Evolutionary conservation across 2,329 filamentous ascomycete species (phyloP), one percentile per base, ranked within the genome.

Genomic region (Zymoseptoria tritici): DNA sequence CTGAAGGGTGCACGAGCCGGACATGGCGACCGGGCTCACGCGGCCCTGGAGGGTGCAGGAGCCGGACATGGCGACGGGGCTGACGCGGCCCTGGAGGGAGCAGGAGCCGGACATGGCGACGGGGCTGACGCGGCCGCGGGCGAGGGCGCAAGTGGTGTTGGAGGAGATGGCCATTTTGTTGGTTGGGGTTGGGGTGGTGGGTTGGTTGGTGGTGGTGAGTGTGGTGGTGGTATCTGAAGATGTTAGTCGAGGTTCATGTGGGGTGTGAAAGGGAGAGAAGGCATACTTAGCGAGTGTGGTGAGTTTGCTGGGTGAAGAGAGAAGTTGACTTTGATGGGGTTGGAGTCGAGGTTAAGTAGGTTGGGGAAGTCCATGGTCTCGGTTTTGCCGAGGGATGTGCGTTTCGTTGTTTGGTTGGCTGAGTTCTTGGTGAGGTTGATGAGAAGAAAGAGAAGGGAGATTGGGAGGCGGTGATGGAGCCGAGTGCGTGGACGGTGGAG

Each of bases 151-250:
- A 26, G 24, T 36, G 54, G 24, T 56, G 54, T 42, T 42, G 20
- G n/a, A 11, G 22, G 16, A 19, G 52, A 55, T 52, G 31, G 52
- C 55, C 58, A 60, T 60, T 54, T 51, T 55, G 55, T 24, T 55
- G 31, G 55, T 55, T 52, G 52, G 55, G 36, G 20, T 49, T 42
- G 54, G 50, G 55, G 7, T n/a, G 56, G 55, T 46, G 13, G 36
- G 36, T 46, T 46, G 36, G 36, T 46, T 46, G 36, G 36, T 46
- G 36, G 36, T 46, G 36, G 36, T 46, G 36, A 46, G 36, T 46
- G 11, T 46, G 13, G 36, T 46, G 36, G 36, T 46, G 36, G 36
- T 46, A n/a, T 46, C 36, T 46, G 13, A 16, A 11, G 36, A 2
- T 4, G 36, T 46, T 46, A 46, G 16, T 46, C 7, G 16, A n/a